Evolutionary conservation across 148 eudicot genomes (phyloP).

Genomic region (Cornus kousa): DNA sequence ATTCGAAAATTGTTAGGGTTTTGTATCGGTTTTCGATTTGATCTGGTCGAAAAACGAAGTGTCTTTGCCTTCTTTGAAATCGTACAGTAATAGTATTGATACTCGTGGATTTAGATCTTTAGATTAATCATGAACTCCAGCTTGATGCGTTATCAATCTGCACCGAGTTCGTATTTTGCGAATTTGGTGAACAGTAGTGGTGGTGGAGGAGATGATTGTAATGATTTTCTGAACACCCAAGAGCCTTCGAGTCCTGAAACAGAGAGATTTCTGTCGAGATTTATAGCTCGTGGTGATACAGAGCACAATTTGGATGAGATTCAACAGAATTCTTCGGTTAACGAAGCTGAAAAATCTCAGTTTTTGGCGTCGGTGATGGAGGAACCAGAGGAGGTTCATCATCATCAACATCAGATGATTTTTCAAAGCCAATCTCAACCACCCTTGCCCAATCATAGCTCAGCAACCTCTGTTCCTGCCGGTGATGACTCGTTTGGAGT

Average conservation of each 20-base stretch:
- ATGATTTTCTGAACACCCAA: constrained; percentile 40
- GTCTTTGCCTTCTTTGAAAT: too few species aligned
- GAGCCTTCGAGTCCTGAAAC: constrained; percentile 63
- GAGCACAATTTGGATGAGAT: constrained; percentile 24
- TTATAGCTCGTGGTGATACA: constrained; percentile 34
- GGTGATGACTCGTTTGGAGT: constrained; percentile 18
- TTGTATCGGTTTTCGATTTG: not conserved
- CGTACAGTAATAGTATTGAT: not conserved
- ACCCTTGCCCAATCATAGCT: constrained; percentile 28
- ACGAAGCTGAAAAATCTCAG: constrained; percentile 22
- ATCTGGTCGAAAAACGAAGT: not conserved
- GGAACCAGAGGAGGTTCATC: constrained; percentile 34
- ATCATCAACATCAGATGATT: constrained; percentile 27
- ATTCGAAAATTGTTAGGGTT: not conserved
- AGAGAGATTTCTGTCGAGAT: constrained; percentile 47
- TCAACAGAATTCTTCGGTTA: constrained; percentile 27
- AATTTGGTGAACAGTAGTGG: constrained; percentile 41
- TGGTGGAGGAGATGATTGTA: constrained; percentile 26
- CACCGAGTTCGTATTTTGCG: constrained; percentile 88
- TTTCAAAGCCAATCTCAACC: constrained; percentile 43
- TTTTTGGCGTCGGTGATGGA: constrained; percentile 38
- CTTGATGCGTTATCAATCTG: constrained; percentile 77
- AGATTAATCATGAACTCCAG: constrained; percentile 39
- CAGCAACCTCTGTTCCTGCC: constrained; percentile 26
- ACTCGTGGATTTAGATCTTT: constrained; percentile 46